phyloP scores from a whole-genome alignment of 1,284 basidiomycete species.

The Heterobasidion irregulare region DNA sequence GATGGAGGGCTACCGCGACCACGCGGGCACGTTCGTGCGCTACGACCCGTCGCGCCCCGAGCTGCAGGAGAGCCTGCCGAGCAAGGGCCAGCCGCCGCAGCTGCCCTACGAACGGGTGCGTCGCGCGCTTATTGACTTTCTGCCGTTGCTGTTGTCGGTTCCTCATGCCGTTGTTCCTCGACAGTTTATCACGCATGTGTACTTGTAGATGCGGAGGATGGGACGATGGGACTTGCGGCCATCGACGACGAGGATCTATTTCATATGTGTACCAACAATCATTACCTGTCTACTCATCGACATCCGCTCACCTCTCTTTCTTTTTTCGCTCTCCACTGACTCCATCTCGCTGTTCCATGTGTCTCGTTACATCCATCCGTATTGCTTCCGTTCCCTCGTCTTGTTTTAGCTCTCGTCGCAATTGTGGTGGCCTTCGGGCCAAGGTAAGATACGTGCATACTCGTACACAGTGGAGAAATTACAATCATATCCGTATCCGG shows the following conservation, averaged over 20 bases:
- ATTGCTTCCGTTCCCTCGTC: no score
- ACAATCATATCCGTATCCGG: no score
- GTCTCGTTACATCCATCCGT: not conserved
- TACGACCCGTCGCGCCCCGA: conserved; percentile 32
- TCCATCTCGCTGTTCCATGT: not conserved
- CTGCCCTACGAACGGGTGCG: conserved; percentile 52
- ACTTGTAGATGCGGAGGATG: not conserved
- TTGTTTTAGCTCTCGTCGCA: no score
- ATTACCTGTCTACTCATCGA: not conserved
- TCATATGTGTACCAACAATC: not conserved
- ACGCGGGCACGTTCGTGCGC: conserved; percentile 30
- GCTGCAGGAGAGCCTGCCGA: conserved; percentile 48
- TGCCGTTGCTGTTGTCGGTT: not conserved
- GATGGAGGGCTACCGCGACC: conserved; percentile 43
- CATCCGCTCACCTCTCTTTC: not conserved
- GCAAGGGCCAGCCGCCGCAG: conserved; percentile 38
- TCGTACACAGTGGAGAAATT: no score
- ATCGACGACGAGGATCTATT: not conserved
- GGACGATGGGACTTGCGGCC: not conserved
- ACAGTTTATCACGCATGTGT: not conserved
- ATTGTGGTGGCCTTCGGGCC: no score
- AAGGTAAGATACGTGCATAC: no score
- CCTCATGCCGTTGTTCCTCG: not conserved
- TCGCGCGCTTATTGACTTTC: conserved; percentile 5
- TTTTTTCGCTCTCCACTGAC: not conserved